These are phyloP conservation scores for Chlamydomonas asymmetrica DNA, from an alignment of 139 green algal species.

Conservation along the genomic window DNA sequence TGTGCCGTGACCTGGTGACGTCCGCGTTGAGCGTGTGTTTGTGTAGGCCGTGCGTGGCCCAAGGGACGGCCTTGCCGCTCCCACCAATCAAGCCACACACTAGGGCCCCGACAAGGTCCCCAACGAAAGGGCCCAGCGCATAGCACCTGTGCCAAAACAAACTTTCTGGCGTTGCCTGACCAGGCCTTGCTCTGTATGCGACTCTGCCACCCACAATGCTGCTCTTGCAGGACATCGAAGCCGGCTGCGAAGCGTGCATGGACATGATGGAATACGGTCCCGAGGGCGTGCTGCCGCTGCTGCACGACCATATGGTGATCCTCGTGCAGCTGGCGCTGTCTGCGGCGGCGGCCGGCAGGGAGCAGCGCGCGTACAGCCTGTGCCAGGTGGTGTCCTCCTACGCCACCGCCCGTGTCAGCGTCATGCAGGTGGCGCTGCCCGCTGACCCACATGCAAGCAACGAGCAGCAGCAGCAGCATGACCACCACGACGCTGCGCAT, in stretches of 20 bases:
- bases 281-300: constrained; percentile 9
- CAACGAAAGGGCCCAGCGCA: not conserved
- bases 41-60: too few relatives aligned
- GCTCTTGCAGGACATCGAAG: not conserved
- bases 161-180: not conserved
- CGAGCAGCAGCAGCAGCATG: constrained; percentile 6
- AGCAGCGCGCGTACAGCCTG: not conserved
- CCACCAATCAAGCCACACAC: not conserved
- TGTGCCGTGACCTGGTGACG: too few relatives aligned
- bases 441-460: constrained; percentile 3
- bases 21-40: too few relatives aligned
- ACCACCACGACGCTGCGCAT: too few relatives aligned
- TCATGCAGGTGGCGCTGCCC: not conserved
- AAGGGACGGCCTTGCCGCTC: too few relatives aligned
- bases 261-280: constrained; percentile 35
- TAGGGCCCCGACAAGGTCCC: not conserved
- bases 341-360: not conserved
- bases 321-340: constrained; percentile 19
- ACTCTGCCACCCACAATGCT: too few relatives aligned
- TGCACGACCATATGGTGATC: constrained; percentile 6
- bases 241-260: not conserved
- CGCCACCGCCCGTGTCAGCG: constrained; percentile 6
- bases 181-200: too few relatives aligned
- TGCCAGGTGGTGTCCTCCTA: constrained; percentile 21
- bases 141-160: not conserved